Conservation (phyloP, 73 alveolate species). For the Loxodes magnus region DNA sequence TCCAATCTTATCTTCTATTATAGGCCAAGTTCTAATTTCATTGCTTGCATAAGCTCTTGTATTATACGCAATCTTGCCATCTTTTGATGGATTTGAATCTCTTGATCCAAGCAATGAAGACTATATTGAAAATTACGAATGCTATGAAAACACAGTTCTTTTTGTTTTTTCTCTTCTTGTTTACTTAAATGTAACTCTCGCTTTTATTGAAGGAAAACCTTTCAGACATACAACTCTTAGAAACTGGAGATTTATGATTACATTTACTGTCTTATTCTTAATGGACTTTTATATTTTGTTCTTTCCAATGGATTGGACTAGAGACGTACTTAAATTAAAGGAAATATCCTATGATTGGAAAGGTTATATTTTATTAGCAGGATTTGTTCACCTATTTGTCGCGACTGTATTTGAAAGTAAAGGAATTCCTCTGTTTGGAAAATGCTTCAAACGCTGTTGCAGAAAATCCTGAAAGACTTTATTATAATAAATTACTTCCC, state of each 20-base stretch:
- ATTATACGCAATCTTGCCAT: slow-evolving; percentile 17
- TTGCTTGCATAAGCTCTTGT: slow-evolving; percentile 14
- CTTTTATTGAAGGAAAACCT: slow-evolving; percentile 2
- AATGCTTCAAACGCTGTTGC: too few relatives aligned
- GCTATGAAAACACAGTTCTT: slow-evolving; percentile 80
- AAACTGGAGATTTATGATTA: neutral
- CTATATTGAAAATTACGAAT: slow-evolving; percentile 8
- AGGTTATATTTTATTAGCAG: too few relatives aligned
- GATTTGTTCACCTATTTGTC: too few relatives aligned
- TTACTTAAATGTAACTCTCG: neutral
- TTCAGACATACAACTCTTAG: neutral
- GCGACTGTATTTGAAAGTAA: too few relatives aligned
- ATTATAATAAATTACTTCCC: too few relatives aligned
- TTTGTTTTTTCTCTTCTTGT: slow-evolving; percentile 28
- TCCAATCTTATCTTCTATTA: slow-evolving; percentile 72
- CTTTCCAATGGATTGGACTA: too few relatives aligned
- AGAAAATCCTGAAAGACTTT: too few relatives aligned
- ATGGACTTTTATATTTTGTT: neutral
- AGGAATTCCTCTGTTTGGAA: too few relatives aligned
- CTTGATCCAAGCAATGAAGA: slow-evolving; percentile 12
- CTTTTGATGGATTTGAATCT: neutral
- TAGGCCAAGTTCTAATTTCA: slow-evolving; percentile 36
- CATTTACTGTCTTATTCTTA: neutral
- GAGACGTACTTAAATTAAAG: too few relatives aligned
- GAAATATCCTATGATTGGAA: too few relatives aligned